These are phyloP conservation scores for Mycosphaerella arachidis DNA, from an alignment of 2,329 filamentous ascomycete genomes.

Conservation along the genomic window DNA sequence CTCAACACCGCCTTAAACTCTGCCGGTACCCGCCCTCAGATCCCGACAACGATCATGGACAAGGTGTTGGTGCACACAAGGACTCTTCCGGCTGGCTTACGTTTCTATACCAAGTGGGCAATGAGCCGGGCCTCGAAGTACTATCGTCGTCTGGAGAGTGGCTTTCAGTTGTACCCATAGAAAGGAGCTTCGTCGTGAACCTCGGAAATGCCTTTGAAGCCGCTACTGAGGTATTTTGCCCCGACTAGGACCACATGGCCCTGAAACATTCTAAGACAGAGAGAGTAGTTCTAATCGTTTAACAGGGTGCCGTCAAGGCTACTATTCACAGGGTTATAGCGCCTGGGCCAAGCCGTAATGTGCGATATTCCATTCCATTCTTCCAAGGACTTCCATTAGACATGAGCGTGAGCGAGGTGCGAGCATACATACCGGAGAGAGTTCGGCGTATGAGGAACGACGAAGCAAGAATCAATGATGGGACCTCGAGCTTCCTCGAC, in stretches of 20 bases:
- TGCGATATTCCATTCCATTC: slow-evolving; percentile 36
- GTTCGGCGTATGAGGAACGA: slow-evolving; percentile 22
- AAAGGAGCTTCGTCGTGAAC: slow-evolving; percentile 53
- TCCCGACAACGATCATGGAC: slow-evolving; percentile 24
- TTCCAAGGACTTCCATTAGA: slow-evolving; percentile 36
- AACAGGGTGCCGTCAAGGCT: slow-evolving; percentile 47
- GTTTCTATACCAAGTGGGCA: slow-evolving; percentile 57
- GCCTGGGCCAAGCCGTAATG: slow-evolving; percentile 17
- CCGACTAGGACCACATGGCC: no score
- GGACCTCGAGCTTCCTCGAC: slow-evolving; percentile 27
- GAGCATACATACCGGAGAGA: slow-evolving; percentile 25
- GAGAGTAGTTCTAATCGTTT: no score
- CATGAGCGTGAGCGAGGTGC: slow-evolving; percentile 41
- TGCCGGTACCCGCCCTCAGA: slow-evolving; percentile 48
- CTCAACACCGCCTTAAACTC: slow-evolving; percentile 57
- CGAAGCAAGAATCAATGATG: slow-evolving; percentile 11
- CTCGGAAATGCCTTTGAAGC: slow-evolving; percentile 57
- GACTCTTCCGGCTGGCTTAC: slow-evolving; percentile 62
- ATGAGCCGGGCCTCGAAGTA: slow-evolving; percentile 50
- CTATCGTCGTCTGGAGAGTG: slow-evolving; percentile 47
- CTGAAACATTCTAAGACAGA: no score
- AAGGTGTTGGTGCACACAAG: slow-evolving; percentile 60
- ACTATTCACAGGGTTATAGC: slow-evolving; percentile 42
- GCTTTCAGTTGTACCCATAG: slow-evolving; percentile 48
- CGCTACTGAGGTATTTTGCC: slow-evolving; percentile 39